Evolutionary conservation across 2,329 filamentous ascomycete genomes (phyloP), one percentile per base, ranked within the genome.

Genomic region (Spiromastix sp.): DNA sequence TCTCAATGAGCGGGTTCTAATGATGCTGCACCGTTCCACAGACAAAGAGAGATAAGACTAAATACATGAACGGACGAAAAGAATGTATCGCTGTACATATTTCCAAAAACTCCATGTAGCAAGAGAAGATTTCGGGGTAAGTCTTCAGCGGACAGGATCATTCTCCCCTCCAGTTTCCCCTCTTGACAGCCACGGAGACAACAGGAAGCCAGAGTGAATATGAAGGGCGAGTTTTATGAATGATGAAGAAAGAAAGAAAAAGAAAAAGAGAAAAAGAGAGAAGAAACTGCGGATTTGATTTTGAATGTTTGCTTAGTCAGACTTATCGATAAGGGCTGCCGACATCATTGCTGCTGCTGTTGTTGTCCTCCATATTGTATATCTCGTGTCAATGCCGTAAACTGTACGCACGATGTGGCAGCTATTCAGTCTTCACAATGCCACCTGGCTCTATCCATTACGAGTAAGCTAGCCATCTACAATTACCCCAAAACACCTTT

Each of bases 91-190:
- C 61, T 59, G 55, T 52, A 53, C 50, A 54, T 61, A 59, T 63
- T 65, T 66, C 63, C 61, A 60, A 60, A 60, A 50, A 56, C 49
- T 64, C 60, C 62, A 63, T 54, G 48, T 43, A 36, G 42, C 54
- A 47, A 24, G 17, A 51, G 60, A 57, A 59, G 53, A 43, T 41
- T 56, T 54, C 54, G 62, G 62, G 61, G 60, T 66, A 65, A 65
- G 61, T 54, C 46, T 58, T 55, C 59, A 55, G 45, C 46, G 39
- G 36, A 22, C 44, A 40, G 55, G 45, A 39, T 51, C 43, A 36
- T 42, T 65, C 60, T 64, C 35, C 59, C 62, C 61, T 61, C 48
- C 57, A 53, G 51, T 66, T 66, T 66, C 62, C 62, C 62, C 62
- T 66, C 61, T 51, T 51, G 48, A 55, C 49, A 52, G 54, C 52